Conservation (phyloP, 306 rosid species). For the Prunus fruticosa region DNA sequence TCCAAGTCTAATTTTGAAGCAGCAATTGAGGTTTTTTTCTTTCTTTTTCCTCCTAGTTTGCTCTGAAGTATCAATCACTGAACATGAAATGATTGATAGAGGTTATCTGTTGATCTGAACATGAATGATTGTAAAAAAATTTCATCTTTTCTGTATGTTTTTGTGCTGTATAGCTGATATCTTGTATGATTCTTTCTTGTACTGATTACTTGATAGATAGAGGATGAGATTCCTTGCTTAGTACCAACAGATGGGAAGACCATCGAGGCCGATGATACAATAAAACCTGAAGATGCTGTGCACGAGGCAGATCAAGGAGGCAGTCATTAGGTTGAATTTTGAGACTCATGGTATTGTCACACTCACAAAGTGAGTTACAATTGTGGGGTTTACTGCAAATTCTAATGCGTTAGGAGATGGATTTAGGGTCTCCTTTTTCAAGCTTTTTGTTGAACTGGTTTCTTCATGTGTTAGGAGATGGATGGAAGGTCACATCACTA, state of each 20-base stretch:
- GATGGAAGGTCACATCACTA: not conserved
- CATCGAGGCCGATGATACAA: slow-evolving; percentile 45
- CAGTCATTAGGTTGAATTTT: slow-evolving; percentile 17
- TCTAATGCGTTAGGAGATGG: too few species aligned
- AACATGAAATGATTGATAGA: not conserved
- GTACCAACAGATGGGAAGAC: slow-evolving; percentile 81
- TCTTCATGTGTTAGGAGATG: not conserved
- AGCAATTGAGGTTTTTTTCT: not conserved
- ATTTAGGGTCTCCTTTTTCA: not conserved
- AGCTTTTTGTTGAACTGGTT: not conserved
- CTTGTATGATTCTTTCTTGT: slow-evolving; percentile 14
- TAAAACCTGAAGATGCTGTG: slow-evolving; percentile 33
- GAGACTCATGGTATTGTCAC: slow-evolving; percentile 1
- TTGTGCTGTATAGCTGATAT: not conserved
- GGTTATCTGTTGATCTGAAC: not conserved
- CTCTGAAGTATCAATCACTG: not conserved
- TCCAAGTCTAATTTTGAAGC: not conserved
- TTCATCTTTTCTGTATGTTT: not conserved
- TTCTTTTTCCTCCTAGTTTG: not conserved
- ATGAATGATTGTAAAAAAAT: not conserved
- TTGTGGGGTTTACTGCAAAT: not conserved
- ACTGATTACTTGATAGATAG: slow-evolving; percentile 43
- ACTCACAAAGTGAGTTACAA: not conserved
- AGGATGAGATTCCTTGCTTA: slow-evolving; percentile 75
- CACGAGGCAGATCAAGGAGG: slow-evolving; percentile 25